A percentile compares a stretch with the other conserved stretches of the same genome.
These are phyloP conservation scores for Ilex asprella DNA, from an alignment of 257 asterid species.

Conservation along the genomic window DNA sequence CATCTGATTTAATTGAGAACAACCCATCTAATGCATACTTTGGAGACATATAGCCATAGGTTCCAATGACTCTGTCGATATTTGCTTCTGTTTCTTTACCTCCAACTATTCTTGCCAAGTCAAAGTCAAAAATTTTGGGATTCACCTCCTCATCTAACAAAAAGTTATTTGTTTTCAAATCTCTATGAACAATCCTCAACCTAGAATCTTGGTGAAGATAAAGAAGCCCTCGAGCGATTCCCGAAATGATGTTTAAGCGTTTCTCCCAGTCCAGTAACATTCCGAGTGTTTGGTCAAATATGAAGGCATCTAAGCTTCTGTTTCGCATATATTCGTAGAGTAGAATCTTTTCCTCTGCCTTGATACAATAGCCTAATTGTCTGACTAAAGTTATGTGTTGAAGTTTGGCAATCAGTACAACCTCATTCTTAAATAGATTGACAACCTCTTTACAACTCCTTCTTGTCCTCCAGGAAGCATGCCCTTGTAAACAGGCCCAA, in stretches of 20 bases:
- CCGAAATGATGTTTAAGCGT: slow-evolving; percentile 11
- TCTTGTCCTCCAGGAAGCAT: too few relatives aligned
- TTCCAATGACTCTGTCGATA: too few relatives aligned
- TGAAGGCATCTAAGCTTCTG: slow-evolving; percentile 32
- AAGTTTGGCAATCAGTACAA: too few relatives aligned
- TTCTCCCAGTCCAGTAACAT: too few relatives aligned
- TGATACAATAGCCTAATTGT: slow-evolving; percentile 23
- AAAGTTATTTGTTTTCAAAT: slow-evolving; percentile 33
- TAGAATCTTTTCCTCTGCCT: slow-evolving; percentile 30
- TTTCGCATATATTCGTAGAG: too few relatives aligned
- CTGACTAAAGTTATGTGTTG: slow-evolving; percentile 13
- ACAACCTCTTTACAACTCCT: too few relatives aligned
- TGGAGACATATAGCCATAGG: slow-evolving; percentile 31
- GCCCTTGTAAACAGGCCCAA: slow-evolving; percentile 51
- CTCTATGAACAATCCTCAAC: too few relatives aligned
- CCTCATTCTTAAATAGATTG: too few relatives aligned
- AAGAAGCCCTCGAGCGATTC: slow-evolving; percentile 15
- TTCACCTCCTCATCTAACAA: slow-evolving; percentile 36
- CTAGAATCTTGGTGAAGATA: slow-evolving; percentile 22
- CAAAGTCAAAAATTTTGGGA: slow-evolving; percentile 33
- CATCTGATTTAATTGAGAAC: slow-evolving; percentile 24
- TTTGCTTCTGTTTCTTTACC: too few relatives aligned
- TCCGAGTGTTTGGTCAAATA: slow-evolving; percentile 36
- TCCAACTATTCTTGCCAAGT: slow-evolving; percentile 16
- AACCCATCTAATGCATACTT: slow-evolving; percentile 23